These are phyloP conservation scores for Peronospora tabacina DNA, from an alignment of 352 stramenopile genomes.

Conservation along the genomic window DNA sequence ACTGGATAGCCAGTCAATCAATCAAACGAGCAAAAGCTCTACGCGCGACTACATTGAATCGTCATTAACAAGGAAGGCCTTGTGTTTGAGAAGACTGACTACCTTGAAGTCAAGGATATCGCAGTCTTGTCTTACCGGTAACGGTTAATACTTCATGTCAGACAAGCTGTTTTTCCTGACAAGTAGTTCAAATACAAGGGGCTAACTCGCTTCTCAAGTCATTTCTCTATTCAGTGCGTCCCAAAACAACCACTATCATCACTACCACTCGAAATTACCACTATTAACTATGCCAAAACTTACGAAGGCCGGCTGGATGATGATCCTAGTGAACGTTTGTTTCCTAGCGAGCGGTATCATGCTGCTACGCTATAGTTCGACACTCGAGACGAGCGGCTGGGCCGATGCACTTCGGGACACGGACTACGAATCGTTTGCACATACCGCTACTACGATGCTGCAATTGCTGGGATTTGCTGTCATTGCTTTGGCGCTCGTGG, in stretches of 20 bases:
- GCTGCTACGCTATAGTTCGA: slow-evolving; percentile 54
- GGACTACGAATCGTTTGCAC: slow-evolving; percentile 49
- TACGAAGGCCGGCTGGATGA: slow-evolving; percentile 41
- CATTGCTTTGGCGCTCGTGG: slow-evolving; percentile 54
- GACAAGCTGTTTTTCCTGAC: too few relatives aligned
- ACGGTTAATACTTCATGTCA: too few relatives aligned
- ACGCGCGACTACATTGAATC: background rate
- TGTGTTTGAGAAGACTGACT: background rate
- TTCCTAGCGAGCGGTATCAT: slow-evolving; percentile 59
- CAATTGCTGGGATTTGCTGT: slow-evolving; percentile 44
- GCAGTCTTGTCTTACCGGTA: background rate
- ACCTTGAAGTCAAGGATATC: background rate
- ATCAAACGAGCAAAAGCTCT: background rate
- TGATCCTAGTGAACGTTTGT: slow-evolving; percentile 70
- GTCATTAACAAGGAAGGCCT: background rate
- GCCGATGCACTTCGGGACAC: slow-evolving; percentile 64
- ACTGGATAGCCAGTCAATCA: too few relatives aligned
- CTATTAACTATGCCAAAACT: slow-evolving; percentile 20
- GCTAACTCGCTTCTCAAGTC: too few relatives aligned
- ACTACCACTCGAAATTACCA: too few relatives aligned
- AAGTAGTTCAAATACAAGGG: too few relatives aligned
- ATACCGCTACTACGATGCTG: slow-evolving; percentile 39
- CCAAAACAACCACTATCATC: background rate
- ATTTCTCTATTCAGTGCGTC: slow-evolving; percentile 9
- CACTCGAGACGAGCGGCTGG: slow-evolving; percentile 59